phyloP scores from a whole-genome alignment of 2,329 filamentous ascomycete species.

The Diaporthe ampelina region DNA sequence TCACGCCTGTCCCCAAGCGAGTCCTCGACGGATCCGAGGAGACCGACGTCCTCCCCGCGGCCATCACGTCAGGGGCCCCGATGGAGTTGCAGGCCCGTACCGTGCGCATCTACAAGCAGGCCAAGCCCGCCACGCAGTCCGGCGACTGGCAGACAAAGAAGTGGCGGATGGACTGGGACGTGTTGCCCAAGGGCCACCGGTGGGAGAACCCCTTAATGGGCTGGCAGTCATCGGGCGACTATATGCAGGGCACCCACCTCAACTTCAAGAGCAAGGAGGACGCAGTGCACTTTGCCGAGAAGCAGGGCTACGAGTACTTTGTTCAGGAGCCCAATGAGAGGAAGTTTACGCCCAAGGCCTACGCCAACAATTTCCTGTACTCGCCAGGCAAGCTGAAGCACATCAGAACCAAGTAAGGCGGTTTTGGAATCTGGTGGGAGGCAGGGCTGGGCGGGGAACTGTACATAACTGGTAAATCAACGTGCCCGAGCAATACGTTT shows the following conservation, averaged over 20 bases:
- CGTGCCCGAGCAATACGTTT: background rate
- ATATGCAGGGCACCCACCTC: constrained; percentile 93
- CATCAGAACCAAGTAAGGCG: constrained; percentile 80
- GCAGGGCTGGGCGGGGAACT: constrained; percentile 4
- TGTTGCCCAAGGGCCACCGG: constrained; percentile 89
- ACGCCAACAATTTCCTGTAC: constrained; percentile 96
- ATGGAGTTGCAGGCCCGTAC: constrained; percentile 93
- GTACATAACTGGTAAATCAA: constrained; percentile 39
- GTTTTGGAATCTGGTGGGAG: background rate
- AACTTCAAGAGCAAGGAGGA: constrained; percentile 95
- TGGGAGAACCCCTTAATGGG: constrained; percentile 99
- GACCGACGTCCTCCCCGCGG: constrained; percentile 80
- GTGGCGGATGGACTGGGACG: constrained; percentile 99
- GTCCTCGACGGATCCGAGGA: constrained; percentile 94
- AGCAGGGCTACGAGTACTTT: constrained; percentile 99
- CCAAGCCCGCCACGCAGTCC: constrained; percentile 97
- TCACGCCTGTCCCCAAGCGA: constrained; percentile 89
- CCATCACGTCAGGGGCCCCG: constrained; percentile 91
- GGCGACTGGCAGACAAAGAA: constrained; percentile 86
- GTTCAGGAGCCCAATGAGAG: constrained; percentile 96
- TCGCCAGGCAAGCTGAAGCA: constrained; percentile 88
- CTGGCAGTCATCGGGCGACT: constrained; percentile 96
- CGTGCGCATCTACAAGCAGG: constrained; percentile 91
- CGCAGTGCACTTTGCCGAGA: constrained; percentile 94
- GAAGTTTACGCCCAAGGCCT: constrained; percentile 90